phyloP scores from a whole-genome alignment of 108 stramenopile genomes.

The Cyclotella baltica region DNA sequence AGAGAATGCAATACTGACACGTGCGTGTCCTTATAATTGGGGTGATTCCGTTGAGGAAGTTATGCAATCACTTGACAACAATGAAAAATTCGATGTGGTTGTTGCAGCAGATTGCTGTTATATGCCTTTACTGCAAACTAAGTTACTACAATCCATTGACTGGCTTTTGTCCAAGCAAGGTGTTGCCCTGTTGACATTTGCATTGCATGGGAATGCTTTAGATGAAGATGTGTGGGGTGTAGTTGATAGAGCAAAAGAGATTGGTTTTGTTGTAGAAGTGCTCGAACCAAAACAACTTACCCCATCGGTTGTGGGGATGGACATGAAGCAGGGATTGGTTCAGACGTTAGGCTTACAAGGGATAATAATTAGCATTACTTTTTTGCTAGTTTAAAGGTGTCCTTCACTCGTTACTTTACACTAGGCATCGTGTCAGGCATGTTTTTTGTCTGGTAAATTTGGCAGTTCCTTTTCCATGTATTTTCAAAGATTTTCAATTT shows the following conservation, averaged over 20 bases:
- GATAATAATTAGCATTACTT: no score
- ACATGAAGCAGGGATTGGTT: constrained; percentile 47
- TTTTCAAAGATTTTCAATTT: no score
- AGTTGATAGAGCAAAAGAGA: constrained; percentile 43
- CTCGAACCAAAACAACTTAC: constrained; percentile 49
- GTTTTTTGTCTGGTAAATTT: no score
- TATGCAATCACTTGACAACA: constrained; percentile 3
- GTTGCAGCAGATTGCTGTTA: constrained; percentile 61
- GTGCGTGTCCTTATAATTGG: constrained; percentile 53
- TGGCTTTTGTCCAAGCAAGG: constrained; percentile 36
- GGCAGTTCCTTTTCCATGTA: no score
- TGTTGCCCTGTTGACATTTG: constrained; percentile 50
- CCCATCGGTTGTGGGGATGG: constrained; percentile 45
- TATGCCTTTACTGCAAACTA: constrained; percentile 54
- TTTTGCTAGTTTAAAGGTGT: no score
- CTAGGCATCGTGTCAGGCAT: no score
- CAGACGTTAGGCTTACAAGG: constrained; percentile 40
- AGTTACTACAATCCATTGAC: constrained; percentile 44
- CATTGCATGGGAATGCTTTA: constrained; percentile 49
- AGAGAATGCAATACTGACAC: constrained; percentile 8
- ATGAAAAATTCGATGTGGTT: constrained; percentile 48
- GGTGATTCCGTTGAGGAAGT: constrained; percentile 41
- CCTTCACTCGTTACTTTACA: no score
- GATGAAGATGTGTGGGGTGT: constrained; percentile 57
- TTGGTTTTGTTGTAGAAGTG: constrained; percentile 52